Evolutionary conservation across 2,329 filamentous ascomycete species (phyloP).

Genomic region (Fusarium sp.): DNA sequence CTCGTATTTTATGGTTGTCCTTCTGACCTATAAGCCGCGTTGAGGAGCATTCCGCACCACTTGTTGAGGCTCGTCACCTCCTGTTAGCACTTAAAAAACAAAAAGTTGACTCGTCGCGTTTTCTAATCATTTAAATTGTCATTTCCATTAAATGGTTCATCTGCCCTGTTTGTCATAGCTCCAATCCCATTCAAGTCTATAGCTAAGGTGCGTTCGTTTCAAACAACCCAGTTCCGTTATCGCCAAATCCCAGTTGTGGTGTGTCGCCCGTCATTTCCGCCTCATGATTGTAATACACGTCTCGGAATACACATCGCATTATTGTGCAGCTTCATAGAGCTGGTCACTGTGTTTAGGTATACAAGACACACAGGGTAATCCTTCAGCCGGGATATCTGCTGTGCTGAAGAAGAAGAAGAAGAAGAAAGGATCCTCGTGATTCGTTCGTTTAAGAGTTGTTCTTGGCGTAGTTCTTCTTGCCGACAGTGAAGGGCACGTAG

Average conservation of each 20-base stretch:
- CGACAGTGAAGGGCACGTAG: slow-evolving; percentile 93
- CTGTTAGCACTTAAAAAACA: not conserved
- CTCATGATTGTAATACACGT: slow-evolving; percentile 45
- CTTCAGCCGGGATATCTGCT: slow-evolving; percentile 18
- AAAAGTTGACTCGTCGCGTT: not conserved
- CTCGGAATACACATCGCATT: slow-evolving; percentile 45
- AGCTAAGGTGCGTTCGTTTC: slow-evolving; percentile 28
- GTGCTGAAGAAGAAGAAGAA: slow-evolving; percentile 44
- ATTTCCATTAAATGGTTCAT: slow-evolving; percentile 49
- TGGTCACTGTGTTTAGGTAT: slow-evolving; percentile 40
- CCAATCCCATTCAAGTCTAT: slow-evolving; percentile 46
- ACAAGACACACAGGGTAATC: slow-evolving; percentile 44
- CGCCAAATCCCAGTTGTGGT: slow-evolving; percentile 32
- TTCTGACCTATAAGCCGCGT: not conserved
- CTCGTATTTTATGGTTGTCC: not conserved
- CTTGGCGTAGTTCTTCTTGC: slow-evolving; percentile 85
- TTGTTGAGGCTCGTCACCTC: not conserved
- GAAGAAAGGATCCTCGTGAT: slow-evolving; percentile 30
- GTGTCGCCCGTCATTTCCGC: slow-evolving; percentile 33
- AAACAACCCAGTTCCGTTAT: slow-evolving; percentile 33
- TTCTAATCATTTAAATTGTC: slow-evolving; percentile 31
- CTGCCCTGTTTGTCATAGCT: slow-evolving; percentile 34
- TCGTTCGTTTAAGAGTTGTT: slow-evolving; percentile 61
- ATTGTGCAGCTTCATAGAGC: slow-evolving; percentile 46
- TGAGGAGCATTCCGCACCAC: not conserved